Conservation (phyloP, 768 basidiomycete species). For the Boletus eberwhitei region DNA sequence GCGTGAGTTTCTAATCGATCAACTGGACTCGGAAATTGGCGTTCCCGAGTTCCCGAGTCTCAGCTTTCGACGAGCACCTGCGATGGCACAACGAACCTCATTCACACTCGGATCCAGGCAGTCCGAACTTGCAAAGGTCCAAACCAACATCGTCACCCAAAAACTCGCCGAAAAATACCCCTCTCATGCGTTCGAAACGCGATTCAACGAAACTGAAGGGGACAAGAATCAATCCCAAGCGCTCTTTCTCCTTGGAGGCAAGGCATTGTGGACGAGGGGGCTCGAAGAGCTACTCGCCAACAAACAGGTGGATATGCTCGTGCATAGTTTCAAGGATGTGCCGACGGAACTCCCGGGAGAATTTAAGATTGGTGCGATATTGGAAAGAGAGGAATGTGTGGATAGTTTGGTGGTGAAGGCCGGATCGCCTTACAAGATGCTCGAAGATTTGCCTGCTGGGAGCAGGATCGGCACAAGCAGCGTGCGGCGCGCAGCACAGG, state of each 20-base stretch:
- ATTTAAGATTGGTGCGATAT: slow-evolving; percentile 79
- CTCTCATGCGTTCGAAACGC: slow-evolving; percentile 44
- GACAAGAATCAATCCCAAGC: slow-evolving; percentile 90
- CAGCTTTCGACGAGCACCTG: background rate
- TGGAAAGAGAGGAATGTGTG: slow-evolving; percentile 83
- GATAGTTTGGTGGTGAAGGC: slow-evolving; percentile 86
- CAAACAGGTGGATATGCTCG: slow-evolving; percentile 80
- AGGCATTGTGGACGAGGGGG: slow-evolving; percentile 94
- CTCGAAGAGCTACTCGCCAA: slow-evolving; percentile 82
- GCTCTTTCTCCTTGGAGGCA: slow-evolving; percentile 89
- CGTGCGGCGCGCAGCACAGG: slow-evolving; percentile 87
- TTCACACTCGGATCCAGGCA: slow-evolving; percentile 82
- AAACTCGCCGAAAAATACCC: slow-evolving; percentile 60
- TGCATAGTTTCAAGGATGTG: slow-evolving; percentile 92
- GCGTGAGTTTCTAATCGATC: background rate
- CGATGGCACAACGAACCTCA: slow-evolving; percentile 36
- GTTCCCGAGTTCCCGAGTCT: background rate
- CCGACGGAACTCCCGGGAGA: slow-evolving; percentile 84
- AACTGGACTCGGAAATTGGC: background rate
- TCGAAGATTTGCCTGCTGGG: slow-evolving; percentile 84
- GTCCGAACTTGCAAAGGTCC: slow-evolving; percentile 85
- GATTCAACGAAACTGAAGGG: slow-evolving; percentile 68
- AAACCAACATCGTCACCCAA: slow-evolving; percentile 77
- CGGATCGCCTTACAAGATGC: slow-evolving; percentile 60
- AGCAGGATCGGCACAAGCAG: slow-evolving; percentile 95